Percentiles rank a stretch among this genome's conserved stretches.
Evolutionary conservation across 1,284 basidiomycete genomes (phyloP).

Genomic region (Takashimella koratensis): DNA sequence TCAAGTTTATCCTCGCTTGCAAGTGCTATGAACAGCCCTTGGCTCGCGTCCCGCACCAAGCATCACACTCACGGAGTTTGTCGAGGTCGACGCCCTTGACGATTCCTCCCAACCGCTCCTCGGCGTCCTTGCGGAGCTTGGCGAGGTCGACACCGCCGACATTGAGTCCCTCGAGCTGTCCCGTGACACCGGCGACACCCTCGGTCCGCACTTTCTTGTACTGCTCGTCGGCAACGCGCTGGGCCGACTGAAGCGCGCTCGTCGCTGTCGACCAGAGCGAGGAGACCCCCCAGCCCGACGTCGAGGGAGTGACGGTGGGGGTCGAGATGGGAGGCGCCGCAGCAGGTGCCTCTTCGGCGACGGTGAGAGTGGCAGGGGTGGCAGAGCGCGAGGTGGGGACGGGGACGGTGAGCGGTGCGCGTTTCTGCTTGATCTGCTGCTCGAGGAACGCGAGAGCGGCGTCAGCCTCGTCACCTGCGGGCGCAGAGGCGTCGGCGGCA

Average conservation of each 20-base stretch:
- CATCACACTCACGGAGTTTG: conserved; percentile 62
- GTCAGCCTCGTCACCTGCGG: conserved; percentile 44
- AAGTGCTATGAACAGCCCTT: too few species aligned
- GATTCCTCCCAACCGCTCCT: conserved; percentile 52
- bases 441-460: conserved; percentile 83
- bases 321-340: conserved; percentile 3
- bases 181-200: conserved; percentile 36
- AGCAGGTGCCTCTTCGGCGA: conserved; percentile 18
- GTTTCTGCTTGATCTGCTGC: conserved; percentile 79
- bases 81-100: conserved; percentile 78
- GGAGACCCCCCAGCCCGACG: conserved; percentile 46
- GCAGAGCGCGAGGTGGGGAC: conserved; percentile 9
- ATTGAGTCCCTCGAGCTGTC: conserved; percentile 26
- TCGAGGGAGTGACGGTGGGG: conserved; percentile 7
- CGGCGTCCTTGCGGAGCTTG: conserved; percentile 60
- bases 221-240: conserved; percentile 82
- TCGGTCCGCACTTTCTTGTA: conserved; percentile 63
- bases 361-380: conserved; percentile 6
- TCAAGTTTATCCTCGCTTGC: too few species aligned
- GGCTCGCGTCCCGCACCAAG: too few species aligned
- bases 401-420: conserved; percentile 35
- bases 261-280: conserved; percentile 83
- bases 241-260: conserved; percentile 80
- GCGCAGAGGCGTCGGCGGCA: conserved; percentile 48
- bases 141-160: conserved; percentile 75